These are phyloP conservation scores for Coemansia sp. DNA, from an alignment of 192 early-diverging fungal genomes.

Conservation along the genomic window DNA sequence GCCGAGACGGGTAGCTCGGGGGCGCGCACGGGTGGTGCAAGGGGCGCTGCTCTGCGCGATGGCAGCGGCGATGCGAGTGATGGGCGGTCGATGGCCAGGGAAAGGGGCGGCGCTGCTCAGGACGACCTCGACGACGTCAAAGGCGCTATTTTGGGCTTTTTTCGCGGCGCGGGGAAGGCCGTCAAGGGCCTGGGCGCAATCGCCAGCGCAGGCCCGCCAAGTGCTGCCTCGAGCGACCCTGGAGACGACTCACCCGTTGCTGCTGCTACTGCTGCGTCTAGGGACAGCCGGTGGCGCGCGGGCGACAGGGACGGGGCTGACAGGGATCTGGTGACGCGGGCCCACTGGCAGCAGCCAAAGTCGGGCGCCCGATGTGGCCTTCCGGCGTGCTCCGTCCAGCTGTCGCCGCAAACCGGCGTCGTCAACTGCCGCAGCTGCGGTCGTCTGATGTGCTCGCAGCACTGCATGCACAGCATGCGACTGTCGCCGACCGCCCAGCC, in stretches of 20 bases:
- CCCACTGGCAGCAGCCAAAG: constrained; percentile 35
- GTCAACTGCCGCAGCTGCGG: constrained; percentile 57
- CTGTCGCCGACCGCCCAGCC: constrained; percentile 63
- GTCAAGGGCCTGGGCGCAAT: constrained; percentile 26
- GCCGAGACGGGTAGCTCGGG: neutral
- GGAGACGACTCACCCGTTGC: neutral
- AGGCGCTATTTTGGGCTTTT: constrained; percentile 45
- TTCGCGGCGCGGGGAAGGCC: constrained; percentile 30
- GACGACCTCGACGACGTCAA: constrained; percentile 38
- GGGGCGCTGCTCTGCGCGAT: no score
- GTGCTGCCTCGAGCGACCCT: neutral
- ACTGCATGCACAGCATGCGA: constrained; percentile 58
- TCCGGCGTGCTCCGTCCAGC: constrained; percentile 18
- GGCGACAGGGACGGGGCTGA: constrained; percentile 30
- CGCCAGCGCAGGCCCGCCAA: neutral
- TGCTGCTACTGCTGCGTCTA: neutral
- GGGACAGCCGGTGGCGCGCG: constrained; percentile 1
- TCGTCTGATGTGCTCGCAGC: constrained; percentile 59
- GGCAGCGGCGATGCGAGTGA: neutral
- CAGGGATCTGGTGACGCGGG: constrained; percentile 19
- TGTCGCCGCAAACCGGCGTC: constrained; percentile 5
- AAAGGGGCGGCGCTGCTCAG: constrained; percentile 24
- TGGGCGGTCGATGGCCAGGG: neutral
- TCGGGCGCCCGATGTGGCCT: constrained; percentile 20
- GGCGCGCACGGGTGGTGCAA: neutral